Evolutionary conservation across 2,329 filamentous ascomycete species (phyloP).

Genomic region (Epichloe glyceriae): DNA sequence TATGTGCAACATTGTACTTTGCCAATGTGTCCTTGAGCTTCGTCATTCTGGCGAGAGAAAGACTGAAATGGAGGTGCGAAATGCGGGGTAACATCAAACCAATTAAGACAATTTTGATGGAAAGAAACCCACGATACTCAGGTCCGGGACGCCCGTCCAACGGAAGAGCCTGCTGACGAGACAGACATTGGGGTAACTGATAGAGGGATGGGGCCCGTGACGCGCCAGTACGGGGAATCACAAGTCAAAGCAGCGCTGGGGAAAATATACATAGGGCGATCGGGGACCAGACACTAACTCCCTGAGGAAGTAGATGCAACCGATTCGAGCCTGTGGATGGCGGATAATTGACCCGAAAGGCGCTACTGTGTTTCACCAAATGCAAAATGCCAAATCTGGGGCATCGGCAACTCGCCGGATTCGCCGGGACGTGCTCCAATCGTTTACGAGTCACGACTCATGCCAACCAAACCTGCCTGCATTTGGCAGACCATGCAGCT

Average conservation of each 20-base stretch:
- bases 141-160: not conserved
- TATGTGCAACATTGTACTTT: slow-evolving; percentile 30
- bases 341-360: not conserved
- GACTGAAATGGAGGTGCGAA: no score
- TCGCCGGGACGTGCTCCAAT: not conserved
- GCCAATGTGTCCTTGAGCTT: slow-evolving; percentile 3
- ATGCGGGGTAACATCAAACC: not conserved
- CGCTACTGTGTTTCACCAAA: not conserved
- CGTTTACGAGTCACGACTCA: not conserved
- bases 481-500: not conserved
- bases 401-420: not conserved
- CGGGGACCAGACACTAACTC: no score
- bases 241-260: not conserved
- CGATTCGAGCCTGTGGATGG: no score
- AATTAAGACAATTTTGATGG: not conserved
- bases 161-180: not conserved
- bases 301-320: no score
- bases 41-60: not conserved
- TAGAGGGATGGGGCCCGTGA: not conserved
- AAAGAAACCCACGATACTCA: no score
- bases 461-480: not conserved
- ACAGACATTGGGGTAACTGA: not conserved
- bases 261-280: not conserved
- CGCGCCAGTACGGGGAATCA: not conserved
- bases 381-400: not conserved